Evolutionary conservation across 2,329 filamentous ascomycete genomes (phyloP).

Genomic region (Alternaria postmessia): DNA sequence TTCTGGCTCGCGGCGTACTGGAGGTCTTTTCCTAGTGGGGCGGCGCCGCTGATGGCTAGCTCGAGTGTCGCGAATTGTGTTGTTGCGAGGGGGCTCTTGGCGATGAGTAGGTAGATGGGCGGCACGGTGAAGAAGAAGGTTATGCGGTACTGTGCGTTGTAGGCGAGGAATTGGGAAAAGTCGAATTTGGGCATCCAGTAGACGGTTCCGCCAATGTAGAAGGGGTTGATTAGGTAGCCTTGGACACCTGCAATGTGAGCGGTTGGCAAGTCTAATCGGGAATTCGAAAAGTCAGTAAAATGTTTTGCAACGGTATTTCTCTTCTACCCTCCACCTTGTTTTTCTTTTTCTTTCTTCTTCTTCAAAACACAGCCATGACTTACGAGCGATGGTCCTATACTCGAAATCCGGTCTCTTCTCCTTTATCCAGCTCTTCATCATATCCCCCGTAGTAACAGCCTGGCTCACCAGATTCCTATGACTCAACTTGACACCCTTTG

Average conservation of each 20-base stretch:
- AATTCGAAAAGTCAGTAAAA: too few species aligned
- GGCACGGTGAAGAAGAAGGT: constrained; percentile 68
- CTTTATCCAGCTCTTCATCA: constrained; percentile 41
- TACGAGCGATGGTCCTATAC: constrained; percentile 54
- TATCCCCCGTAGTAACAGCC: constrained; percentile 43
- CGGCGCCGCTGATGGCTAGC: constrained; percentile 62
- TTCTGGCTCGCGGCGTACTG: constrained; percentile 62
- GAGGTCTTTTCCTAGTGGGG: constrained; percentile 64
- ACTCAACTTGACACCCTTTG: constrained; percentile 57
- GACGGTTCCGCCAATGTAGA: constrained; percentile 52
- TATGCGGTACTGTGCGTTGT: constrained; percentile 60
- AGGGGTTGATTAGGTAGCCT: constrained; percentile 57
- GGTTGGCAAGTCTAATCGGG: constrained; percentile 49
- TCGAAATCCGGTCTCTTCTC: constrained; percentile 37
- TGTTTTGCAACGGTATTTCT: too few species aligned
- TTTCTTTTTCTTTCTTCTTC: too few species aligned
- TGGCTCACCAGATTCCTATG: constrained; percentile 56
- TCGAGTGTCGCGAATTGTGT: constrained; percentile 64
- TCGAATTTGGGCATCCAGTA: constrained; percentile 72
- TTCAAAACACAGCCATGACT: background rate
- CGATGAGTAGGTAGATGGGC: constrained; percentile 67
- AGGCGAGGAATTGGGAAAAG: constrained; percentile 63
- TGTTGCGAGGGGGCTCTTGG: constrained; percentile 63
- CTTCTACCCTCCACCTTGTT: too few species aligned
- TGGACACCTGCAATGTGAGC: constrained; percentile 60